These are phyloP conservation scores for Elaeis guineensis DNA, from an alignment of 176 grass and related monocot species.

Conservation along the genomic window DNA sequence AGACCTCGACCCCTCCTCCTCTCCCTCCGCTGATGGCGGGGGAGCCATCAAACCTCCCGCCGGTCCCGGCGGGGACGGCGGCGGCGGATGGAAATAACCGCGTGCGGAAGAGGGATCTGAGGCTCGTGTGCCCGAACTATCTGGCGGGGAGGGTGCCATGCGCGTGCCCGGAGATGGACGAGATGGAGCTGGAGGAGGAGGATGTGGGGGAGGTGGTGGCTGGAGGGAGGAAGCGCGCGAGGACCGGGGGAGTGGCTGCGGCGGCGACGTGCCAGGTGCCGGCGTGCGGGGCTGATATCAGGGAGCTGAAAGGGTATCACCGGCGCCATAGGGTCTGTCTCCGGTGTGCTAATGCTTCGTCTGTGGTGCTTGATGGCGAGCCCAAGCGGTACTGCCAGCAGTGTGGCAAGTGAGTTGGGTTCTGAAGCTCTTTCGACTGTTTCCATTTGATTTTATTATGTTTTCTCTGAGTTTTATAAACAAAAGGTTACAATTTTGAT, in stretches of 20 bases:
- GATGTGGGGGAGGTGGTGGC: conserved; percentile 22
- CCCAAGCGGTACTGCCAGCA: conserved; percentile 92
- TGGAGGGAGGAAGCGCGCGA: conserved; percentile 35
- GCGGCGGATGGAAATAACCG: conserved; percentile 21
- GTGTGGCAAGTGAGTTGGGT: conserved; percentile 83
- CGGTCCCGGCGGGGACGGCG: not conserved
- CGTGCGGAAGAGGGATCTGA: conserved; percentile 80
- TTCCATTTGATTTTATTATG: too few species aligned
- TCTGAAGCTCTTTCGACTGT: not conserved
- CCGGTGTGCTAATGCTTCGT: conserved; percentile 50
- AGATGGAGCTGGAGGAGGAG: conserved; percentile 36
- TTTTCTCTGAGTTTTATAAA: too few species aligned
- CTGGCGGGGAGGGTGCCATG: conserved; percentile 79
- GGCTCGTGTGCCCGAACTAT: conserved; percentile 88
- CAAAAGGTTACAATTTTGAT: too few species aligned
- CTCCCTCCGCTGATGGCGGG: conserved; percentile 1
- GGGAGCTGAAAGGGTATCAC: conserved; percentile 90
- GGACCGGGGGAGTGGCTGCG: conserved; percentile 10
- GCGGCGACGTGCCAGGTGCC: conserved; percentile 68
- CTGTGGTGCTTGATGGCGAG: conserved; percentile 52
- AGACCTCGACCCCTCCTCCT: too few species aligned
- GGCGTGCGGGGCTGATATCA: conserved; percentile 73
- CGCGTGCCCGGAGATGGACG: conserved; percentile 86
- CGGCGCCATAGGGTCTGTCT: conserved; percentile 80
- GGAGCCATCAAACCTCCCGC: conserved; percentile 2